Base-by-base conservation (phyloP, 148 eudicot genomes). In the Fagopyrum esculentum region DNA sequence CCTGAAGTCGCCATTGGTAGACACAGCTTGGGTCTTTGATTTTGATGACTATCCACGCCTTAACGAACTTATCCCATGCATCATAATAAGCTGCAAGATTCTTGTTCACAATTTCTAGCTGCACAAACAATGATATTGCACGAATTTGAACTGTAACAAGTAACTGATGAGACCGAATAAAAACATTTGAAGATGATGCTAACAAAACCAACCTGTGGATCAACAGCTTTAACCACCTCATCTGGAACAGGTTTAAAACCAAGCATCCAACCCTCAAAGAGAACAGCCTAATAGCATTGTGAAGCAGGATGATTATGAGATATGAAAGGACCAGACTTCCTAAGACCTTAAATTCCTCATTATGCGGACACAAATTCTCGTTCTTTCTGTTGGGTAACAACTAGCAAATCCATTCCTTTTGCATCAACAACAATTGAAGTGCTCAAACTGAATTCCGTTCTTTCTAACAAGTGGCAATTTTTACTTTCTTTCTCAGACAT, bases 201-300 rank as follows among this genome's bases (percentile, higher is more conserved):
- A 46, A 45, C 30, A 30, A 71, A 64, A 19, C 73, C 50, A 45
- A 88, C 92, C 89, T 88, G 93, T 78, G 90, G 86, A 81, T 89
- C 93, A 66, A 85, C 92, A 77, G 87, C 87, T 82, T 85, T 86
- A 71, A 92, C 92, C 15, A 73, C 87, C 73, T 89, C 91, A 77
- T 74, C 83, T 46, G 96, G 91, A 72, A 87, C 76, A 48, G 99
- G 97, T 77, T 92, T 95, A 77, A 95, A 95, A 45, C 98, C 99
- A 77, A 95, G 90, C 99, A 95, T 95, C 99, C 97, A 95, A 64
- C 99, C 99, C 83, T 95, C 97, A 78, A 89, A 95, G 75, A 95
- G 81, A 75, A 95, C 69, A 73, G 74, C 99, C 99, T 95, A 82
- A 75, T 10, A 68, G 16, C 52, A 40, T 7, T 6, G 71, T 12